A percentile compares a stretch with the other conserved stretches of the same genome.
Conservation (phyloP, 2,329 filamentous ascomycete species). For the Xylariomycetidae sp. region DNA sequence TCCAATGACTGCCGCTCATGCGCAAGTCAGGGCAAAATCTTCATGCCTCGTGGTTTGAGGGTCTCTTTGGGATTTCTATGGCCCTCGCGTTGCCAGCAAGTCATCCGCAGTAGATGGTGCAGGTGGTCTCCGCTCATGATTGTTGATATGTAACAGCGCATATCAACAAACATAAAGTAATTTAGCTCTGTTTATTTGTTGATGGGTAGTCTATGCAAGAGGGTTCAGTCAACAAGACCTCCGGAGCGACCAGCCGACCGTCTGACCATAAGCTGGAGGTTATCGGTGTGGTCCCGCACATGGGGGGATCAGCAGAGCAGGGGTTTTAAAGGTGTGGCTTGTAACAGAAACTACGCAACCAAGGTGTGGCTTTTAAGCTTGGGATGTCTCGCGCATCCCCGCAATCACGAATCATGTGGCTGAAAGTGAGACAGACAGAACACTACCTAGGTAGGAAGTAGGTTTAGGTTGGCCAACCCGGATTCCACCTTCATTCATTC, state of each 20-base stretch:
- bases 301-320: conserved; percentile 1
- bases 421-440: conserved; percentile 1
- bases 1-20: conserved; percentile 9
- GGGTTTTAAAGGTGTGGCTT: conserved; percentile 14
- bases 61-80: conserved; percentile 4
- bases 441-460: conserved; percentile 1
- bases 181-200: not conserved
- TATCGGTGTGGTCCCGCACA: not conserved
- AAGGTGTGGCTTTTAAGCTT: too few species aligned
- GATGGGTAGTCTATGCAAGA: not conserved
- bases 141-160: not conserved
- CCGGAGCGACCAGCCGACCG: conserved; percentile 1
- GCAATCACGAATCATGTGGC: conserved; percentile 4
- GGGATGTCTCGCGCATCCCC: conserved; percentile 17
- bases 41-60: not conserved
- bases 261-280: not conserved
- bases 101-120: too few species aligned
- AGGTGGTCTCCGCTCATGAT: too few species aligned
- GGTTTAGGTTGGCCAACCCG: not conserved
- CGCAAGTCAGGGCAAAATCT: conserved; percentile 1
- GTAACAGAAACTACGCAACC: too few species aligned
- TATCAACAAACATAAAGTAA: too few species aligned
- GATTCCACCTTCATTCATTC: too few species aligned
- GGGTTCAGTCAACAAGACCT: not conserved
- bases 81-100: not conserved